These are phyloP conservation scores for Sarocladium strictum DNA, from an alignment of 2,329 filamentous ascomycete species.

Conservation along the genomic window DNA sequence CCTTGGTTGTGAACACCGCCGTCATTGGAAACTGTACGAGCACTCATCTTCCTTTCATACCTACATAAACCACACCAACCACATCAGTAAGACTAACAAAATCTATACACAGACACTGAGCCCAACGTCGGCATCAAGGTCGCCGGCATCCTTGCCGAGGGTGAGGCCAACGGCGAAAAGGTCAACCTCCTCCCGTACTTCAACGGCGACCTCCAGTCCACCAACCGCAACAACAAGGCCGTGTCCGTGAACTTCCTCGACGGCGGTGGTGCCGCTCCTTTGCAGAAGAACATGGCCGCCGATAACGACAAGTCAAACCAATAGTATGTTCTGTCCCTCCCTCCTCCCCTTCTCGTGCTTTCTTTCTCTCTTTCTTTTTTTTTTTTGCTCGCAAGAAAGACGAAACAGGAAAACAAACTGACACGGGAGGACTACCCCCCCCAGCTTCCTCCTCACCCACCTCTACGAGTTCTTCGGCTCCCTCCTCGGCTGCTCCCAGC, in stretches of 20 bases:
- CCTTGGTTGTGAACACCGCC: constrained; percentile 54
- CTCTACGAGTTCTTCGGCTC: constrained; percentile 57
- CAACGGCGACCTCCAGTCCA: constrained; percentile 45
- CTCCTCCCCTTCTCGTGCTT: no score
- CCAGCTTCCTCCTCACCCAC: constrained; percentile 51
- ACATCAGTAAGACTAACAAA: not conserved
- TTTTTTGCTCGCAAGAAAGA: no score
- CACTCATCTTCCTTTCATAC: not conserved
- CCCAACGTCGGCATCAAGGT: constrained; percentile 47
- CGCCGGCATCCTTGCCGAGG: constrained; percentile 49
- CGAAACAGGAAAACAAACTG: no score
- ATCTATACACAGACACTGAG: constrained; percentile 35
- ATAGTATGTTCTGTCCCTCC: constrained; percentile 38
- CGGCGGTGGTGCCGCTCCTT: constrained; percentile 48
- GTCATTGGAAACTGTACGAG: constrained; percentile 56
- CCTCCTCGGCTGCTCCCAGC: constrained; percentile 48
- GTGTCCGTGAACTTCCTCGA: constrained; percentile 55
- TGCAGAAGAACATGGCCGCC: constrained; percentile 50
- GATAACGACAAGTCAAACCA: constrained; percentile 45
- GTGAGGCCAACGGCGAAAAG: constrained; percentile 40
- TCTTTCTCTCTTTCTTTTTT: no score
- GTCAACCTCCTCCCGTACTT: constrained; percentile 58
- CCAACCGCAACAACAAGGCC: constrained; percentile 41
- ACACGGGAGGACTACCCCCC: no score
- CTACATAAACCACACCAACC: constrained; percentile 1